phyloP scores from a whole-genome alignment of 352 stramenopile species.

The Nothophytophthora sp. region DNA sequence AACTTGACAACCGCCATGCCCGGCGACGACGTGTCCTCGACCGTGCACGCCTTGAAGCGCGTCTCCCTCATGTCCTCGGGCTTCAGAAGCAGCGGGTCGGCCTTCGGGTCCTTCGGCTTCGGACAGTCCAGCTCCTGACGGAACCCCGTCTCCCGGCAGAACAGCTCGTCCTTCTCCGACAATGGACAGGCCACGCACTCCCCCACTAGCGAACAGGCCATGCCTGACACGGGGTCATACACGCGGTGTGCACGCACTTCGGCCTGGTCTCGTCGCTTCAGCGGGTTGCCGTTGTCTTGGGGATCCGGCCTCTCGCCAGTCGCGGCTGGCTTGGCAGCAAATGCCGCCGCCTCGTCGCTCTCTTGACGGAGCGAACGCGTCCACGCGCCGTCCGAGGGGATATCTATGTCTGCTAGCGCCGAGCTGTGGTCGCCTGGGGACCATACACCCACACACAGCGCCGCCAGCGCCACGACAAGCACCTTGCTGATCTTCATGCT shows the following conservation, averaged over 20 bases:
- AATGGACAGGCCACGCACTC: constrained; percentile 56
- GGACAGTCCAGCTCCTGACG: constrained; percentile 71
- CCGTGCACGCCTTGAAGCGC: constrained; percentile 57
- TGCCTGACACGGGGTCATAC: constrained; percentile 60
- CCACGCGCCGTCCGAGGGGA: background rate
- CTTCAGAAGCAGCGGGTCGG: constrained; percentile 16
- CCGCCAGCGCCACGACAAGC: constrained; percentile 10
- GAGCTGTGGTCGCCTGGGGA: constrained; percentile 1
- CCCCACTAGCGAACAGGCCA: constrained; percentile 58
- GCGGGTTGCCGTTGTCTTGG: constrained; percentile 26
- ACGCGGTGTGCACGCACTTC: constrained; percentile 42
- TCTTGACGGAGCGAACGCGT: constrained; percentile 14
- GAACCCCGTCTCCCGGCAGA: constrained; percentile 68
- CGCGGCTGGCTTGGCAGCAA: constrained; percentile 1
- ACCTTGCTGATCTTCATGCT: constrained; percentile 22
- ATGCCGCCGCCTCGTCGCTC: constrained; percentile 3
- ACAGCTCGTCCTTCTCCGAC: constrained; percentile 66
- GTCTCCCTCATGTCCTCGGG: constrained; percentile 33
- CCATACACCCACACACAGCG: constrained; percentile 11
- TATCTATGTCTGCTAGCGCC: background rate
- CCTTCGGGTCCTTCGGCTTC: constrained; percentile 22
- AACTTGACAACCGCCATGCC: constrained; percentile 63
- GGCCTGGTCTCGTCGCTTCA: constrained; percentile 28
- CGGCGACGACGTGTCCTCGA: constrained; percentile 35
- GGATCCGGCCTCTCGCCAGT: background rate